These are phyloP conservation scores for Escallonia rubra DNA, from an alignment of 129 eudicot species.

Conservation along the genomic window DNA sequence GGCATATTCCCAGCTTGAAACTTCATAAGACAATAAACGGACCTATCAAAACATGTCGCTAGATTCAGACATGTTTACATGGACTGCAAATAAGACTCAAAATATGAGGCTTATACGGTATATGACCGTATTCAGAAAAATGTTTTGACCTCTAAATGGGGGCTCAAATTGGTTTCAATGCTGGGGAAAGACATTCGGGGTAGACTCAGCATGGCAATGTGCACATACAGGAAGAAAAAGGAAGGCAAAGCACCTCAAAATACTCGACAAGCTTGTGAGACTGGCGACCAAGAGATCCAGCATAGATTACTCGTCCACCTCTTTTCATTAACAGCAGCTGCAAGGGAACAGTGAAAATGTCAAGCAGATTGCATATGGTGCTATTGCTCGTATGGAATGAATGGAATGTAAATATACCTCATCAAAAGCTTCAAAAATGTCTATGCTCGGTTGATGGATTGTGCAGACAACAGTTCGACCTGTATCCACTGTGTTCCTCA, in stretches of 20 bases:
- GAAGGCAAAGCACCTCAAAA: constrained; percentile 47
- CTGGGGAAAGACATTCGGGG: no score
- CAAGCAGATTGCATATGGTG: background rate
- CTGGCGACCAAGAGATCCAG: constrained; percentile 69
- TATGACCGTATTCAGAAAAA: no score
- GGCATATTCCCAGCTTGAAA: no score
- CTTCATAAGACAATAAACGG: no score
- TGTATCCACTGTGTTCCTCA: background rate
- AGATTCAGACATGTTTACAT: no score
- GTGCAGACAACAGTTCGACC: background rate
- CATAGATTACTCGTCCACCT: constrained; percentile 77
- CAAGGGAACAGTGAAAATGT: background rate
- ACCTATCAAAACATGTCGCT: no score
- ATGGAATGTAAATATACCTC: background rate
- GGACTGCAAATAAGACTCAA: no score
- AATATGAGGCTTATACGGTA: no score
- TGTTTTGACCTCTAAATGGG: no score
- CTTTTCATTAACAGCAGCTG: constrained; percentile 74
- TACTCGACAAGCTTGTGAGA: constrained; percentile 53
- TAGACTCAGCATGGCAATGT: no score
- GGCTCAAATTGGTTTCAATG: no score
- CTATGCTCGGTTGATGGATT: background rate
- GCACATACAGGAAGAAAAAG: background rate
- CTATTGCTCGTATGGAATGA: background rate
- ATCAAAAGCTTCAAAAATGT: background rate